These are phyloP conservation scores for Vigna angularis DNA, from an alignment of 306 rosid species.

Conservation along the genomic window DNA sequence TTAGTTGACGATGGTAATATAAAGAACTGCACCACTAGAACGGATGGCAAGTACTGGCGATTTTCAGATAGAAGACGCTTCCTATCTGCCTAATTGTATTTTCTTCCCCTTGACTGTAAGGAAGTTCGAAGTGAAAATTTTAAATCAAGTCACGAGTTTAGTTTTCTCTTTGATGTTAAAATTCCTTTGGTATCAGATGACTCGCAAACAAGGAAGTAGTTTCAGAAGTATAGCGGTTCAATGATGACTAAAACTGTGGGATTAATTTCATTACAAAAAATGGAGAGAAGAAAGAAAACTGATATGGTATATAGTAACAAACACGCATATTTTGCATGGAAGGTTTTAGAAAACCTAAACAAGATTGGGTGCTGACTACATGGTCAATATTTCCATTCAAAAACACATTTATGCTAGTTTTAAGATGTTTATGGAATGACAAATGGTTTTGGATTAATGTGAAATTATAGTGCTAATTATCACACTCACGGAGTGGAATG, in stretches of 20 bases:
- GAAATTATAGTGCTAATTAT: conserved; percentile 1
- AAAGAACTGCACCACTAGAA: conserved; percentile 1
- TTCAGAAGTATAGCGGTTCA: background rate
- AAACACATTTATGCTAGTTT: background rate
- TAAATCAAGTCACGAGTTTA: background rate
- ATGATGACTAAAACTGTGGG: background rate
- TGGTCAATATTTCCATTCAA: background rate
- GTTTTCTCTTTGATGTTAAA: background rate
- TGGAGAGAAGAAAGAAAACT: background rate
- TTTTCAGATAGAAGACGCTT: conserved; percentile 7
- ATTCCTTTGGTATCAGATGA: background rate
- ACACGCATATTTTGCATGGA: background rate
- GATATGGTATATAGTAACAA: background rate
- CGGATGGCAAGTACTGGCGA: conserved; percentile 4
- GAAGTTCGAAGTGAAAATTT: background rate
- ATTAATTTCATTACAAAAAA: background rate
- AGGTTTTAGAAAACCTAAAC: background rate
- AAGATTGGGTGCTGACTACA: background rate
- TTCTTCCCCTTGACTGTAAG: background rate
- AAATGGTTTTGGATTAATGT: background rate
- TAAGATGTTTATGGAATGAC: conserved; percentile 7
- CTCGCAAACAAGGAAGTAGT: background rate
- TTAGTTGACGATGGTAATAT: conserved; percentile 18
- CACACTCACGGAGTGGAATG: conserved; percentile 16
- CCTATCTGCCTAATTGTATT: background rate